phyloP scores from a whole-genome alignment of 306 rosid species.

The Adenanthera pavonina region DNA sequence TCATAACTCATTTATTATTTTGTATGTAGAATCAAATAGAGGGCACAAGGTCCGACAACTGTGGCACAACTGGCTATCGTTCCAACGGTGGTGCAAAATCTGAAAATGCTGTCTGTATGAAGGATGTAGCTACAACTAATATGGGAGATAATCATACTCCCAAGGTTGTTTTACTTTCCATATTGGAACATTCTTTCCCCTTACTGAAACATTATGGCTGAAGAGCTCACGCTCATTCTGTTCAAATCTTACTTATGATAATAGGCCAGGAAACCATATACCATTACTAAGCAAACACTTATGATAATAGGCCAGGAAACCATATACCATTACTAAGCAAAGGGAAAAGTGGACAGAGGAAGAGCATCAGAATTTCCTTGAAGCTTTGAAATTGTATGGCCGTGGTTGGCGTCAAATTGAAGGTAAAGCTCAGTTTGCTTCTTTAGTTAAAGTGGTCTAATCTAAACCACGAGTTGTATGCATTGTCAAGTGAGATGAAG shows the following conservation, averaged over 20 bases:
- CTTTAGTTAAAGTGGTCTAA: background rate
- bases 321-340: slow-evolving; percentile 88
- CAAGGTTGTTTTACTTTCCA: slow-evolving; percentile 60
- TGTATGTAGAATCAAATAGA: slow-evolving; percentile 61
- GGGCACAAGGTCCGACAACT: slow-evolving; percentile 47
- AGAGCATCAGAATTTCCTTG: slow-evolving; percentile 91
- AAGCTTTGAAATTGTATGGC: slow-evolving; percentile 93
- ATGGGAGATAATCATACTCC: slow-evolving; percentile 52
- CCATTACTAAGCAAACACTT: slow-evolving; percentile 72
- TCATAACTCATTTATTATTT: slow-evolving; percentile 29
- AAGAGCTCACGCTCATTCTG: background rate
- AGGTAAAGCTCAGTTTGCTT: slow-evolving; percentile 55
- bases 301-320: slow-evolving; percentile 73
- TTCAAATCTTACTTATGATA: slow-evolving; percentile 7
- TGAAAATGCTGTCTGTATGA: slow-evolving; percentile 40
- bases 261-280: slow-evolving; percentile 91
- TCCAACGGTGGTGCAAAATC: slow-evolving; percentile 48
- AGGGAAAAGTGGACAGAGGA: slow-evolving; percentile 98
- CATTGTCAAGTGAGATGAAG: slow-evolving; percentile 42
- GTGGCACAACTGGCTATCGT: slow-evolving; percentile 35
- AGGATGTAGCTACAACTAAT: slow-evolving; percentile 50
- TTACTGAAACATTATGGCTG: background rate
- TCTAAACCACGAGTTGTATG: background rate
- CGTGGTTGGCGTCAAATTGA: slow-evolving; percentile 99
- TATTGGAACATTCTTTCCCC: background rate